Evolutionary conservation across 192 early-diverging fungal species (phyloP).

Genomic region (Coemansia aciculifera): DNA sequence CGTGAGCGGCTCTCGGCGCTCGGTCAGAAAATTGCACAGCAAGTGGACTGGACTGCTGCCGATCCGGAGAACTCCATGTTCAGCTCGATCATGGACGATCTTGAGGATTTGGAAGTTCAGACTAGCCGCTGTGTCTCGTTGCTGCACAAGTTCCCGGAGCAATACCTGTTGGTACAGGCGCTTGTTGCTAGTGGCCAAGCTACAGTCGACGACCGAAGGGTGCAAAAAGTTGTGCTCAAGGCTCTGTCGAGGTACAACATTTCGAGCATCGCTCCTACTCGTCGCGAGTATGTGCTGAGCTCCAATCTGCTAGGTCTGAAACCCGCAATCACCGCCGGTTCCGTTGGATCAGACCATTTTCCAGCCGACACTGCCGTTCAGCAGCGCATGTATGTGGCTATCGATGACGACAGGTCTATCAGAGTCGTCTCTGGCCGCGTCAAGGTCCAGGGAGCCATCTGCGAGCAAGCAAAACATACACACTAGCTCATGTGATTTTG

Average conservation of each 20-base stretch:
- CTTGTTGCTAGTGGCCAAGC: slow-evolving; percentile 38
- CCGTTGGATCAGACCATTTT: background rate
- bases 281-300: slow-evolving; percentile 39
- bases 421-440: slow-evolving; percentile 26
- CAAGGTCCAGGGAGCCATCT: slow-evolving; percentile 18
- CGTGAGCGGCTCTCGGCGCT: slow-evolving; percentile 24
- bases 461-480: background rate
- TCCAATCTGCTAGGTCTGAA: slow-evolving; percentile 9
- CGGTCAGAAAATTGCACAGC: slow-evolving; percentile 26
- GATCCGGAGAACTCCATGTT: slow-evolving; percentile 46
- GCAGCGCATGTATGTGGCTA: slow-evolving; percentile 44
- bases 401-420: slow-evolving; percentile 39
- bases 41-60: slow-evolving; percentile 28
- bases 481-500: background rate
- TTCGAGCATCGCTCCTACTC: slow-evolving; percentile 18
- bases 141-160: slow-evolving; percentile 48
- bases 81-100: slow-evolving; percentile 43
- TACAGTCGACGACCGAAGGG: slow-evolving; percentile 29
- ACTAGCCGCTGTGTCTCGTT: slow-evolving; percentile 48
- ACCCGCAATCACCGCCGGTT: background rate
- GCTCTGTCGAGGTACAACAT: slow-evolving; percentile 41
- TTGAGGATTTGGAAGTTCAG: slow-evolving; percentile 48
- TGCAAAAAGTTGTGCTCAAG: slow-evolving; percentile 44
- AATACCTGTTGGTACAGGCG: slow-evolving; percentile 37
- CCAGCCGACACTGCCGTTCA: slow-evolving; percentile 4